phyloP scores from a whole-genome alignment of 371 early-diverging fungal genomes.

The Rhizopus stolonifer region DNA sequence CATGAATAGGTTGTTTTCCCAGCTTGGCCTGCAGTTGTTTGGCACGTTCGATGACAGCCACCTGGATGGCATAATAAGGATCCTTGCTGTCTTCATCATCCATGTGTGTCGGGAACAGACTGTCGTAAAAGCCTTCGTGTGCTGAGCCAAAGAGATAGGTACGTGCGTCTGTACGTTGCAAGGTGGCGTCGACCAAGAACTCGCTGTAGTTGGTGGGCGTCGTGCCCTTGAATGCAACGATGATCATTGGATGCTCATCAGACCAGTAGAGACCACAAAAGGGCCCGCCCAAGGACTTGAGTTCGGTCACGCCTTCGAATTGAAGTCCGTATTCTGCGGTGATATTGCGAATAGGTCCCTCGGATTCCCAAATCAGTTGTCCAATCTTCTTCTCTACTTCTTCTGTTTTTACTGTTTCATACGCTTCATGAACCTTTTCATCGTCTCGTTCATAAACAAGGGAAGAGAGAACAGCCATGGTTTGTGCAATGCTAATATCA shows the following conservation, averaged over 20 bases:
- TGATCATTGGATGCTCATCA: constrained; percentile 35
- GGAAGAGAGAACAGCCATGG: constrained; percentile 23
- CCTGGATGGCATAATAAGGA: constrained; percentile 46
- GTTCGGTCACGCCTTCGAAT: constrained; percentile 50
- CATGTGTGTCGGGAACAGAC: constrained; percentile 27
- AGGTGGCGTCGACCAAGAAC: constrained; percentile 39
- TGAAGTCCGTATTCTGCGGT: constrained; percentile 38
- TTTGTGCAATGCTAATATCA: constrained; percentile 36
- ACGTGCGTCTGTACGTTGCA: constrained; percentile 42
- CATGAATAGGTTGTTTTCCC: constrained; percentile 31
- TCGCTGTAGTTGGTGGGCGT: constrained; percentile 43
- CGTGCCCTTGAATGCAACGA: constrained; percentile 51
- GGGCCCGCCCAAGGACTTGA: constrained; percentile 50
- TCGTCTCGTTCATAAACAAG: constrained; percentile 52
- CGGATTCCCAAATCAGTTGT: constrained; percentile 28
- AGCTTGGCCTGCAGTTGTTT: constrained; percentile 16
- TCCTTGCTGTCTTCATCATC: constrained; percentile 30
- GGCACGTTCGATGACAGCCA: constrained; percentile 36
- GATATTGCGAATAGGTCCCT: constrained; percentile 23
- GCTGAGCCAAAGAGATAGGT: constrained; percentile 37
- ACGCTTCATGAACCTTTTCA: constrained; percentile 34
- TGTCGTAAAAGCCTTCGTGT: constrained; percentile 45
- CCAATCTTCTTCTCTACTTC: constrained; percentile 13
- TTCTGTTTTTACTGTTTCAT: background rate
- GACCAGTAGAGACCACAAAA: constrained; percentile 42